Conservation (phyloP, 257 asterid species). For the Solanum lycopersicoides region DNA sequence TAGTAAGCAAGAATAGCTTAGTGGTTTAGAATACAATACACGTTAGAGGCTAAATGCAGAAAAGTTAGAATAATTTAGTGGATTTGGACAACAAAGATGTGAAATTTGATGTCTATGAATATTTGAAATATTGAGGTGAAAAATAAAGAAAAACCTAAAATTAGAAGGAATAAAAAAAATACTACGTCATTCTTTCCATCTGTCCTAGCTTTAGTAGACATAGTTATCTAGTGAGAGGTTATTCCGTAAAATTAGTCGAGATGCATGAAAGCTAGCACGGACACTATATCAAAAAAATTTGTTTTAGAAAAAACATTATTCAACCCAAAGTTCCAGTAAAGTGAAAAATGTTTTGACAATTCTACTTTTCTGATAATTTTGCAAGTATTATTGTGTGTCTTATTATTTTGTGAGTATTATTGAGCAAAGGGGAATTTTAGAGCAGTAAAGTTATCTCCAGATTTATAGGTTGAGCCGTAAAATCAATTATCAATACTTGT, state of each 20-base stretch:
- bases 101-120: neutral
- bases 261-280: neutral
- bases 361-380: neutral
- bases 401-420: neutral
- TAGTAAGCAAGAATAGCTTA: neutral
- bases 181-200: neutral
- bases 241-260: neutral
- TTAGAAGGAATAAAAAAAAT: neutral
- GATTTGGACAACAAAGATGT: neutral
- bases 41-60: neutral
- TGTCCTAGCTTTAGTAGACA: neutral
- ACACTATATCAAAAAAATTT: too few species aligned
- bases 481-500: accelerated
- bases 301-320: neutral
- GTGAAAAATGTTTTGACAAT: neutral
- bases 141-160: neutral
- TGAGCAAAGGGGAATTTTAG: neutral
- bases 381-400: neutral
- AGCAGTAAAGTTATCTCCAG: neutral
- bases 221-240: neutral
- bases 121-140: neutral
- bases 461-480: neutral
- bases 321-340: neutral
- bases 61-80: neutral
- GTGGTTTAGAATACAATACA: neutral